Evolutionary conservation across 352 stramenopile genomes (phyloP), one percentile per base, ranked within the genome.

Genomic region (Phytophthora cajani): DNA sequence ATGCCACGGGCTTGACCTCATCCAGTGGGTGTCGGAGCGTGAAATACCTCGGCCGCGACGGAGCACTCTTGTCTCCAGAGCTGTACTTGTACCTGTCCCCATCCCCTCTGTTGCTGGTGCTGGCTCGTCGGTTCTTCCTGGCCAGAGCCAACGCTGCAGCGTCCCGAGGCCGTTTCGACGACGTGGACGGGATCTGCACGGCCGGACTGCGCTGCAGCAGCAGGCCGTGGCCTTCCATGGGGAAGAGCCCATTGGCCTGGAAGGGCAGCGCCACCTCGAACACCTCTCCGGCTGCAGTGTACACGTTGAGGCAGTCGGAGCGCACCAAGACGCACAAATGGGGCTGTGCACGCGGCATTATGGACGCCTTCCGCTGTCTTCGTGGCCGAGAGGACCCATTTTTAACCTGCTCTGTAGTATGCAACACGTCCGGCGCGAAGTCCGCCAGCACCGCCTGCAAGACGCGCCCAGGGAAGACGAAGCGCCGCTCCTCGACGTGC

Each of bases 181-280:
- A 11, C n/a, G 64, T 81, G 7, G 59, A 69, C 4, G 68, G 44
- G 27, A 77, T 44, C 25, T 77, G 64, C 2, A 69, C 60, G 2
- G 77, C 67, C 5, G 78, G 72, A 55, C 79, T 90, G 30, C 88
- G 75, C 54, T 95, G 84, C n/a, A 95, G 21, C 1, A 95, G 54
- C 25, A 95, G 32, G 0, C 88, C 86, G 3, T 64, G 52, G 0
- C 62, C 66, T 19, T 75, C 64, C 30, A 91, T 74, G 3, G 86
- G 72, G 25, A 90, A 77, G 4, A 95, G 64, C 6, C 68, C 73
- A 56, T 81, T 88, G 17, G 86, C 83, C 44, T 92, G 84, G 73
- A 94, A 95, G 1, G 88, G 86, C 30, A 95, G 67, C 27, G 88
- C 66, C 19, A 89, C 83, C 46, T 95, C 88, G 51, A 87, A 92